Evolutionary conservation across 1,284 basidiomycete genomes (phyloP), one percentile per base, ranked within the genome.

Genomic region (Puccinia triticina): DNA sequence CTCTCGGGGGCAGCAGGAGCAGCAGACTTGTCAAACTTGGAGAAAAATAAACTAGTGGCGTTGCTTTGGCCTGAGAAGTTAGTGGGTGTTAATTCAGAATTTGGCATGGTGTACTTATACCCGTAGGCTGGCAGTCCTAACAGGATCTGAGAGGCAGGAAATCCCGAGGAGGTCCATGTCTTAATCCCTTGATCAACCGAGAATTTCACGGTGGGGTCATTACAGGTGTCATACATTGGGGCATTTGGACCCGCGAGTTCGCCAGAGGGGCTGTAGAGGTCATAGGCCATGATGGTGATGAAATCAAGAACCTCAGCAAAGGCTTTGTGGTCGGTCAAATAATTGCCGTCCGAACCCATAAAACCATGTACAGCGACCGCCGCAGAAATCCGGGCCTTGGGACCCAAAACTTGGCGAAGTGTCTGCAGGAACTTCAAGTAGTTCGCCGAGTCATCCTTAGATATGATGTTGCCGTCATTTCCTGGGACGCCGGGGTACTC

Each of bases 211-310:
- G 16, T n/a, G 16, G 78, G 78, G 40, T 81, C 78, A 64, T 81
- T 81, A 55, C 78, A 81, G 26, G 78, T 73, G 26, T 81, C 80
- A 57, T 69, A 82, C 43, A 75, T n/a, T 23, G 72, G 80, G 29
- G 80, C 80, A 21, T 74, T 73, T 18, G 80, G 80, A 69, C 80
- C 80, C 32, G 50, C 57, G 16, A 75, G 18, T 11, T 72, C 43
- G 40, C 46, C 29, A 0, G 55, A 74, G 21, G 80, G 80, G 26
- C 53, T 61, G 50, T 82, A 75, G 64, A 82, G 55, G 50, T 82
- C 72, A 29, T 81, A 81, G 29, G 69, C 78, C 78, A 81, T 81
- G 69, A 81, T 81, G 37, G 78, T 81, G 29, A 81, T 73, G 16
- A 81, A 81, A 50, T 81, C 78, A n/a, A 81, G 66, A 21, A 59